Evolutionary conservation across 768 basidiomycete genomes (phyloP).

Genomic region (Pleurotus pulmonarius): DNA sequence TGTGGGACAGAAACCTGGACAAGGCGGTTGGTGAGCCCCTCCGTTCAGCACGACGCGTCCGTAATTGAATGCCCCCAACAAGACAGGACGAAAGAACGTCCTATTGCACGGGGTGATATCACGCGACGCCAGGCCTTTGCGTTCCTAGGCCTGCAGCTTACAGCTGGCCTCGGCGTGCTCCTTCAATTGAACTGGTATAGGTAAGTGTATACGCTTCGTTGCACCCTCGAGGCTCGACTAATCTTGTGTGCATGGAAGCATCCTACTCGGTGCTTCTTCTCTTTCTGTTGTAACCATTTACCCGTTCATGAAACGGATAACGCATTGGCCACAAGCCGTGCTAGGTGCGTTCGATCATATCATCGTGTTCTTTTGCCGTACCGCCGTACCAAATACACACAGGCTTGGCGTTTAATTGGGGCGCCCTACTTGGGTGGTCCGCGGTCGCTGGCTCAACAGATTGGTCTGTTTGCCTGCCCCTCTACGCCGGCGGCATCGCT

Average conservation of each 20-base stretch:
- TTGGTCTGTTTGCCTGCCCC: slow-evolving; percentile 79
- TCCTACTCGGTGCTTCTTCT: slow-evolving; percentile 88
- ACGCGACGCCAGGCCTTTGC: slow-evolving; percentile 68
- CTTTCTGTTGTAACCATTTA: slow-evolving; percentile 85
- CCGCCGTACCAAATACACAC: slow-evolving; percentile 1
- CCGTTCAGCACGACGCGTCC: not conserved
- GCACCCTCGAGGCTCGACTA: no score
- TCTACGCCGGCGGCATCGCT: slow-evolving; percentile 85
- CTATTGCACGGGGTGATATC: slow-evolving; percentile 82
- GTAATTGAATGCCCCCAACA: not conserved
- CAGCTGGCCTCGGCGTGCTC: slow-evolving; percentile 78
- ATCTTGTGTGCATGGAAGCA: slow-evolving; percentile 40
- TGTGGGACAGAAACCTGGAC: slow-evolving; percentile 96
- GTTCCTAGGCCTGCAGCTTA: slow-evolving; percentile 82
- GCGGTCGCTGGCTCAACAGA: slow-evolving; percentile 80
- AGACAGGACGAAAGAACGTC: slow-evolving; percentile 88
- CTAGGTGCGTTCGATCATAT: slow-evolving; percentile 53
- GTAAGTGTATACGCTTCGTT: slow-evolving; percentile 36
- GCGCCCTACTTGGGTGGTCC: slow-evolving; percentile 93
- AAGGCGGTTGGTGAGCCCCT: slow-evolving; percentile 72
- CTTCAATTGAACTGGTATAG: slow-evolving; percentile 95
- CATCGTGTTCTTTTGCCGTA: not conserved
- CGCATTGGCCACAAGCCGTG: slow-evolving; percentile 95
- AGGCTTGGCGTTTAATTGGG: slow-evolving; percentile 99
- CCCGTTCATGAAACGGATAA: slow-evolving; percentile 96